Base-by-base conservation (phyloP, 2,329 filamentous ascomycete genomes). In the Penicillium sp. region DNA sequence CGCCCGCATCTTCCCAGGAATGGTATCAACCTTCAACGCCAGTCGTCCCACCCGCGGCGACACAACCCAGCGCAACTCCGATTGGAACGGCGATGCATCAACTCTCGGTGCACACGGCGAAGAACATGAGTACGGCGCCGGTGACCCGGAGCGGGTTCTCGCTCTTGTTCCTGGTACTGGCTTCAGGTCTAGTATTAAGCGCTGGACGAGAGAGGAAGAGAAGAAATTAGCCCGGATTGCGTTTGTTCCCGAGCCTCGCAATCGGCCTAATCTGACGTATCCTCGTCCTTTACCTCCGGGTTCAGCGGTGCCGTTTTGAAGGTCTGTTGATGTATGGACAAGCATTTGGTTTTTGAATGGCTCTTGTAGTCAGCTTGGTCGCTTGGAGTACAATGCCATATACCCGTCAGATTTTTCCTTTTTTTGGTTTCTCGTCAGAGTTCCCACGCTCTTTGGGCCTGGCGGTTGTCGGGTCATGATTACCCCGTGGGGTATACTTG, bases 21-120 rank as follows among this genome's bases (percentile, higher is more conserved):
- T 73, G n/a, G 56, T 72, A 31, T 68, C 69, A 5, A 66, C 66
- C 3, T 49, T 70, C 24, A 61, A 55, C 31, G 60, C 61, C 13
- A 66, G 59, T 29, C 56, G 56, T 2, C 59, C 50, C 16, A 51
- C 53, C 20, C 58, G 65, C 16, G 49, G 48, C 35, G 65, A 57
- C 2, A 63, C 62, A 8, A 62, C 60, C 3, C 59, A 37, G 5
- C 66, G 60, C 13, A 65, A 62, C 14, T 62, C 63, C 1, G 66
- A 63, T 46, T 70, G 69, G 69, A 65, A 67, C 54, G 64, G 62
- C 13, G 62, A 64, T 32, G 64, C 57, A 16, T 66, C 66, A 20
- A 71, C 66, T 1, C 62, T 68, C 22, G 67, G 67, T 11, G 62
- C 66, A 1, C 67, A 66, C 1, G 57, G 61, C 24, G 69, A 72